These are phyloP conservation scores for Podaxis sp. DNA, from an alignment of 768 basidiomycete species.

Conservation along the genomic window DNA sequence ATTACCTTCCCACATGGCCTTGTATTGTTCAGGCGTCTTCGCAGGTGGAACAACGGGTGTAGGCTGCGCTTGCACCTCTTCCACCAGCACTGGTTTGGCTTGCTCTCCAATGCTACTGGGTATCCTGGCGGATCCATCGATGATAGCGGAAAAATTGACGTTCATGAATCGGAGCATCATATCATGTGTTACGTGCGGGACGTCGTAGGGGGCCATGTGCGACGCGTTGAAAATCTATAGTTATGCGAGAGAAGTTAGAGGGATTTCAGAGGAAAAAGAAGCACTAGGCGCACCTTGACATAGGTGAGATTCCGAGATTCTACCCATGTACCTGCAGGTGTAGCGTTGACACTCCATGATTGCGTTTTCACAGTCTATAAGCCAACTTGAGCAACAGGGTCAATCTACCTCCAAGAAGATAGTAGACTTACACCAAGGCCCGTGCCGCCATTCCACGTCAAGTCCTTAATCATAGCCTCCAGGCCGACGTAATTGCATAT, in stretches of 20 bases:
- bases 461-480: slow-evolving; percentile 76
- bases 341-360: slow-evolving; percentile 72
- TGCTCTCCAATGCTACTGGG: slow-evolving; percentile 77
- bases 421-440: slow-evolving; percentile 73
- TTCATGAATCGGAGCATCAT: slow-evolving; percentile 99
- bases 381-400: not conserved
- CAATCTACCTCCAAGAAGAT: not conserved
- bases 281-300: slow-evolving; percentile 59
- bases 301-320: slow-evolving; percentile 89
- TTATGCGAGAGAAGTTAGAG: not conserved
- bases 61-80: slow-evolving; percentile 37
- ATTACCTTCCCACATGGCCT: slow-evolving; percentile 89
- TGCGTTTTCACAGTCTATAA: slow-evolving; percentile 63
- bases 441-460: slow-evolving; percentile 83
- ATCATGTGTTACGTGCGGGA: slow-evolving; percentile 87
- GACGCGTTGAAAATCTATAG: slow-evolving; percentile 85
- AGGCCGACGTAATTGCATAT: slow-evolving; percentile 96
- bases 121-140: slow-evolving; percentile 77
- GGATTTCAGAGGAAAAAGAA: not conserved
- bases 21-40: slow-evolving; percentile 73
- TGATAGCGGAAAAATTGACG: slow-evolving; percentile 79
- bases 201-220: slow-evolving; percentile 93
- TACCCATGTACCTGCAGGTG: slow-evolving; percentile 89
- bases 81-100: slow-evolving; percentile 61
- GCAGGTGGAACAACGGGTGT: slow-evolving; percentile 37